Percentiles rank a stretch among this genome's conserved stretches.
phyloP scores from a whole-genome alignment of 148 eudicot species.

The Chenopodium album region DNA sequence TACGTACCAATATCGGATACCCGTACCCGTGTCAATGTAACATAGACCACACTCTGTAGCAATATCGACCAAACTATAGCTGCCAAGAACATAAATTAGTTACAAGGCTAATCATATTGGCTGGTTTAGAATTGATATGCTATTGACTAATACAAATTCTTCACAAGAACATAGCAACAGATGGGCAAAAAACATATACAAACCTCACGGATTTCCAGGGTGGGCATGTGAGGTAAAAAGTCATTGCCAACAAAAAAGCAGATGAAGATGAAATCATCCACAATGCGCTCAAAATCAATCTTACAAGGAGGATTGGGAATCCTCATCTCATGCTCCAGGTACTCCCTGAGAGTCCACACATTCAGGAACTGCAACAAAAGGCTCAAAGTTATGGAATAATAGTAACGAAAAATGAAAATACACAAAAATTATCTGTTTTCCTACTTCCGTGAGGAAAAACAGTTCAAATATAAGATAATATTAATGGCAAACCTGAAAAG shows the following conservation, averaged over 20 bases:
- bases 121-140: neutral
- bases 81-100: neutral
- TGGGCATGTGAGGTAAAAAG: slow-evolving; percentile 97
- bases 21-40: too few species aligned
- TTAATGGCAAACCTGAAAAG: slow-evolving; percentile 66
- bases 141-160: neutral
- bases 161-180: slow-evolving; percentile 1
- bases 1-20: too few species aligned
- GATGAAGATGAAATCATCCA: slow-evolving; percentile 93
- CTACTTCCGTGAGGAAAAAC: neutral
- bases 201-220: slow-evolving; percentile 97
- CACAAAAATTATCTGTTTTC: neutral
- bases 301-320: slow-evolving; percentile 63
- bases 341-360: slow-evolving; percentile 90
- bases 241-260: slow-evolving; percentile 99
- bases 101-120: neutral
- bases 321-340: slow-evolving; percentile 81
- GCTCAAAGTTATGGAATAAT: slow-evolving; percentile 8
- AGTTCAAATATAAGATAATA: neutral
- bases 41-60: neutral
- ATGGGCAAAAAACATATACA: slow-evolving; percentile 18
- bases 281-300: slow-evolving; percentile 77
- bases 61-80: neutral
- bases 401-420: neutral
- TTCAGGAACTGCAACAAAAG: slow-evolving; percentile 74